Evolutionary conservation across 768 basidiomycete genomes (phyloP), one percentile per base, ranked within the genome.

Genomic region (Panaeolus papilionaceus): DNA sequence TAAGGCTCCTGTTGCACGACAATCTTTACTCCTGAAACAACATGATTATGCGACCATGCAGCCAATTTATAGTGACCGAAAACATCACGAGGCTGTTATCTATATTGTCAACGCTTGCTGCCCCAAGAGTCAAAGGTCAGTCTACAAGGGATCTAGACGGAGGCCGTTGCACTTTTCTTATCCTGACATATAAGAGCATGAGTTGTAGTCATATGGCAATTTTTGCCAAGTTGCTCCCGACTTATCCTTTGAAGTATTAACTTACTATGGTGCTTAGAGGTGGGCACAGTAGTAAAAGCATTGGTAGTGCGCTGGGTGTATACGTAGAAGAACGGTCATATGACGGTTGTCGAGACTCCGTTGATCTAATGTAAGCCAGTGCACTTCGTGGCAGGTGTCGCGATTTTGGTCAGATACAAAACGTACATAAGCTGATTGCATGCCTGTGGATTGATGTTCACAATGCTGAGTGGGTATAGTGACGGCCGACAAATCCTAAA

Each of bases 11-110:
- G 28, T 37, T 14, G 26, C 28, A 33, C 54, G 9, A 8, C 45
- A 20, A n/a, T 9, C 10, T 1, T 12, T 33, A 16, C 14, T 3
- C 16, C 2, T 44, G 42, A 44, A 49, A 49, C 54, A 58, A 33
- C 54, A 58, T 58, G 54, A 58, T 58, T 58, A 23, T 58, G 26
- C 54, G 26, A 58, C 54, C 54, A 58, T 37, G 54, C 54, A 58
- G 54, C 12, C 12, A 58, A 16, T 12, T 58, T 14, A 58, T 33
- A 58, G 54, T 58, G 54, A 58, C 54, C 54, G 54, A 58, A 51
- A 37, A 33, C 28, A 33, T 58, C 54, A 58, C 54, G 54, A 58
- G 54, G 54, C 33, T 33, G 54, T 58, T 58, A 58, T 58, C 54
- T 58, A 5, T 28, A 58, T 10, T 2, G 4, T 28, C 8, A 28